phyloP scores from a whole-genome alignment of 2,329 filamentous ascomycete genomes.

The Trichoderma arundinaceum region DNA sequence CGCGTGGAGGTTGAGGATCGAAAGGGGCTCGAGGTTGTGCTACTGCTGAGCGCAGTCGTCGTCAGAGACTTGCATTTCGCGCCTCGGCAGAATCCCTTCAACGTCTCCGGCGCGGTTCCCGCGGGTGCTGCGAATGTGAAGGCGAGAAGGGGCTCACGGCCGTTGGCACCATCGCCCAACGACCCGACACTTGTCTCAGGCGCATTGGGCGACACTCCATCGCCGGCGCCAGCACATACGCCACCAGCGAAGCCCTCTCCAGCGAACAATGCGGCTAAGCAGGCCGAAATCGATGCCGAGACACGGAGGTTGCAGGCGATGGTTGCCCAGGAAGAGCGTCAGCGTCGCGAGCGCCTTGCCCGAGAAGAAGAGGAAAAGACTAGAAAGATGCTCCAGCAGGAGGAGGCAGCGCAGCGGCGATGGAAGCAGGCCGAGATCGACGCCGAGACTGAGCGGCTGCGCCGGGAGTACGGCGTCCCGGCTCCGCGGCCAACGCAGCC shows the following conservation, averaged over 20 bases:
- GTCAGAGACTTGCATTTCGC: conserved; percentile 70
- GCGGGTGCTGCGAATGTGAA: conserved; percentile 32
- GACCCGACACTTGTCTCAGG: conserved; percentile 44
- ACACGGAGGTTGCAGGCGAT: conserved; percentile 71
- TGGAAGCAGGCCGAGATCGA: conserved; percentile 67
- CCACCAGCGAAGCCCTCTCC: conserved; percentile 33
- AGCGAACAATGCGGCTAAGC: conserved; percentile 38
- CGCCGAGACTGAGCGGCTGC: conserved; percentile 81
- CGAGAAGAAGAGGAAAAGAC: conserved; percentile 64
- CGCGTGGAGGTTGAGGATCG: conserved; percentile 91
- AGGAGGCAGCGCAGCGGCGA: conserved; percentile 63
- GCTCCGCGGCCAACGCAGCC: conserved; percentile 46
- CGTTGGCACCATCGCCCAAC: conserved; percentile 39
- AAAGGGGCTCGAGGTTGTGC: conserved; percentile 86
- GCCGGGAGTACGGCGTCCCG: conserved; percentile 68
- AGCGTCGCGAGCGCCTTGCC: conserved; percentile 60
- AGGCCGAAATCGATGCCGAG: conserved; percentile 70
- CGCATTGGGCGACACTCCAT: conserved; percentile 44
- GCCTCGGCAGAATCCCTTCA: conserved; percentile 76
- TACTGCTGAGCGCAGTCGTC: conserved; percentile 68
- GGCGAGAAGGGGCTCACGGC: conserved; percentile 49
- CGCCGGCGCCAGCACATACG: conserved; percentile 33
- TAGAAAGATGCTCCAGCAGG: conserved; percentile 68
- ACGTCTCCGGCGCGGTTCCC: conserved; percentile 60
- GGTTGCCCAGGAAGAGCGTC: conserved; percentile 57